phyloP scores from a whole-genome alignment of 805 yeast genomes.

The Wilhelminamyces savonicus region DNA sequence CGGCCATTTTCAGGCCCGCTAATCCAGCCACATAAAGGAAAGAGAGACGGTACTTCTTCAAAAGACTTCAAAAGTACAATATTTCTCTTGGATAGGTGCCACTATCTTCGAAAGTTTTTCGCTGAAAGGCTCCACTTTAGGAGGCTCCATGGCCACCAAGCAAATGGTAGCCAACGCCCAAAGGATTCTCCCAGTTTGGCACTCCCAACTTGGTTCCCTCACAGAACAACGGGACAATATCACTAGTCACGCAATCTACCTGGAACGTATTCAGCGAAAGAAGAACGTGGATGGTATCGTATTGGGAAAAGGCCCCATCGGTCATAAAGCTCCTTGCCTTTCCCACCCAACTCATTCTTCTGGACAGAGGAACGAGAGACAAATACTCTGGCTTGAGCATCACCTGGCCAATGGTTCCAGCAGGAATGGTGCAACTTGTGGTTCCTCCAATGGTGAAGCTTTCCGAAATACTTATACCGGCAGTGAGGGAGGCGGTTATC shows the following conservation, averaged over 20 bases:
- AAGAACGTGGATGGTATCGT: conserved; percentile 5
- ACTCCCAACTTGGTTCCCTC: conserved; percentile 9
- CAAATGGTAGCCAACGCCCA: conserved; percentile 12
- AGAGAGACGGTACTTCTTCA: too few species aligned
- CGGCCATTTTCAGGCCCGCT: too few species aligned
- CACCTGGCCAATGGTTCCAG: conserved; percentile 14
- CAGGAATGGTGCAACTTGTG: conserved; percentile 8
- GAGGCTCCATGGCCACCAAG: too few species aligned
- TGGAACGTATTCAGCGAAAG: conserved; percentile 6
- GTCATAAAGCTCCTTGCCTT: conserved; percentile 4
- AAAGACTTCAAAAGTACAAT: too few species aligned
- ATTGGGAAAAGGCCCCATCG: conserved; percentile 6
- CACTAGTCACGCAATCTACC: conserved; percentile 17
- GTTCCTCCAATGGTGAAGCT: too few species aligned
- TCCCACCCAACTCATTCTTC: conserved; percentile 8
- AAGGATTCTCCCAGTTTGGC: conserved; percentile 14
- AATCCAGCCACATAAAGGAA: too few species aligned
- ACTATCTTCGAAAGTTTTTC: too few species aligned
- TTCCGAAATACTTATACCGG: too few species aligned
- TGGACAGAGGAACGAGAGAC: conserved; percentile 5
- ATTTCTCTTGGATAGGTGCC: too few species aligned
- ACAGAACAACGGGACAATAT: conserved; percentile 15
- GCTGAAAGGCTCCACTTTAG: too few species aligned
- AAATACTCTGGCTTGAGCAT: conserved; percentile 12
- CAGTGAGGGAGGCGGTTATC: too few species aligned